A percentile compares a stretch with the other conserved stretches of the same genome.
Conservation (phyloP, 768 basidiomycete species). For the Boletellus sp. region DNA sequence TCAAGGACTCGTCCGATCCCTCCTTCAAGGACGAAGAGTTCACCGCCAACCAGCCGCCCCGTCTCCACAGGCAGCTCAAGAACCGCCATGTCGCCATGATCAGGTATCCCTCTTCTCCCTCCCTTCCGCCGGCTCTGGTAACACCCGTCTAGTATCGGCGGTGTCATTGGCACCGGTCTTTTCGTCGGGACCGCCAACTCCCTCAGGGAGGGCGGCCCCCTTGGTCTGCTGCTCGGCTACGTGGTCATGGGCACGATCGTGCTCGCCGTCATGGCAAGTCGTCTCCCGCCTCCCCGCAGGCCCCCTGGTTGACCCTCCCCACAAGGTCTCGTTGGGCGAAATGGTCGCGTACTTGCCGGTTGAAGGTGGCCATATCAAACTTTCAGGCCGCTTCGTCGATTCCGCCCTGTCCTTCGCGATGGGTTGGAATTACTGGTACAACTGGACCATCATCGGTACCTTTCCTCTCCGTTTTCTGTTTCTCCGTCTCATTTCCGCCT, state of each 20-base stretch:
- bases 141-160: conserved; percentile 48
- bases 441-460: conserved; percentile 27
- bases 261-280: conserved; percentile 63
- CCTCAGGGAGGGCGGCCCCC: conserved; percentile 58
- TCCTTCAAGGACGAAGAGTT: conserved; percentile 26
- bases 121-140: not conserved
- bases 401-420: conserved; percentile 59
- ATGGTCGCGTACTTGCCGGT: conserved; percentile 73
- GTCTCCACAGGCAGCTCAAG: conserved; percentile 60
- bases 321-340: conserved; percentile 56
- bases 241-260: conserved; percentile 61
- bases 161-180: conserved; percentile 56
- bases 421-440: conserved; percentile 57
- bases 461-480: not conserved
- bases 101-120: conserved; percentile 38
- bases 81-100: conserved; percentile 84
- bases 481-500: not conserved
- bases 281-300: too few relatives aligned
- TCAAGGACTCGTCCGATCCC: conserved; percentile 7
- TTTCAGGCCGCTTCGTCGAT: conserved; percentile 80
- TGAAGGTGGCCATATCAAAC: conserved; percentile 74
- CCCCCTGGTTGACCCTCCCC: not conserved
- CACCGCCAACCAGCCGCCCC: not conserved
- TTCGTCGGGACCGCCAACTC: conserved; percentile 64
- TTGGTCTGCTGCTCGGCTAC: conserved; percentile 75